Evolutionary conservation across 208 protist species (phyloP).

Genomic region (Leishmania arabica): DNA sequence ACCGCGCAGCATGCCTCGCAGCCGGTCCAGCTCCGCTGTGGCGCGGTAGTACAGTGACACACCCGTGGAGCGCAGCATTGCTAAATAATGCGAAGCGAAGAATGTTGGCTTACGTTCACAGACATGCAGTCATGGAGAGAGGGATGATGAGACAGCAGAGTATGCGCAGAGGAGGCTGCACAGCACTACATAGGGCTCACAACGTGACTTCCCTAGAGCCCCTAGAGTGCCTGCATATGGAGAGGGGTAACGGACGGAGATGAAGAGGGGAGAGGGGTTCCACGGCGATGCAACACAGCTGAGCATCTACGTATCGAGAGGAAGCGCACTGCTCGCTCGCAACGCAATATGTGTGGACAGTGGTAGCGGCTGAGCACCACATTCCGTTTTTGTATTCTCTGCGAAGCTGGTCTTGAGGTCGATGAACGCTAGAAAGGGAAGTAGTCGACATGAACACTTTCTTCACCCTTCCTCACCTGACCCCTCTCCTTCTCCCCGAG

Average conservation of each 20-base stretch:
- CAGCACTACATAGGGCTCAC: not conserved
- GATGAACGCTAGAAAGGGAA: not conserved
- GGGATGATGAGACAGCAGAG: not conserved
- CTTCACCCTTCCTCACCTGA: not conserved
- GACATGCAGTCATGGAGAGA: not conserved
- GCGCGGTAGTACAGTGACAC: conserved; percentile 66
- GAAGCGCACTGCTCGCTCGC: not conserved
- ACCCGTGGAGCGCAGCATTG: conserved; percentile 61
- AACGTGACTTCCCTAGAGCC: not conserved
- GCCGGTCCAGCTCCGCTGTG: conserved; percentile 78
- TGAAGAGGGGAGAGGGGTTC: not conserved
- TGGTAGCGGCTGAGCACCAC: not conserved
- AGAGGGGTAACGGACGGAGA: not conserved
- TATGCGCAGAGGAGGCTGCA: not conserved
- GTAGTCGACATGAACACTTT: not conserved
- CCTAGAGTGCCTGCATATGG: not conserved
- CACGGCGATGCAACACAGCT: not conserved
- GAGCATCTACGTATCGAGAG: not conserved
- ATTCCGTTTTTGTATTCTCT: not conserved
- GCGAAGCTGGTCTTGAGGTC: not conserved
- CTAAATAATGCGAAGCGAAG: not conserved
- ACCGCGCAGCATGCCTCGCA: conserved; percentile 80
- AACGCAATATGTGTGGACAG: not conserved
- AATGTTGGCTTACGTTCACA: not conserved
- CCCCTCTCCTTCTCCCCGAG: not conserved